Conservation (phyloP, 768 basidiomycete genomes). For the Termitomyces heimii region DNA sequence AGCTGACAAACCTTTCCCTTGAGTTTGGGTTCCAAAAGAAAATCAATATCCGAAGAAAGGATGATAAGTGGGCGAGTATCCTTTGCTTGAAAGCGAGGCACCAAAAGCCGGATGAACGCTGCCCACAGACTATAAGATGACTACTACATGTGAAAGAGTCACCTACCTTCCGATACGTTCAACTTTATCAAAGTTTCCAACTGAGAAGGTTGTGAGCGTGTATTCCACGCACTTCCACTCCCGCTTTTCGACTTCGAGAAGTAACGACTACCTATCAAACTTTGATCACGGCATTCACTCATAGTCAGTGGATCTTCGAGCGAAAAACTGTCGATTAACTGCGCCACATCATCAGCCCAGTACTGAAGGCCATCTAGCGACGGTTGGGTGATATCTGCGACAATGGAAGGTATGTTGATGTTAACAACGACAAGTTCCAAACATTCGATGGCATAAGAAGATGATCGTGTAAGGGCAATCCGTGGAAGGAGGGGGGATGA, state of each 20-base stretch:
- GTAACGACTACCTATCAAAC: conserved; percentile 76
- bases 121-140: background rate
- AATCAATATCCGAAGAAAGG: conserved; percentile 54
- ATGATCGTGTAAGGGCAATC: conserved; percentile 26
- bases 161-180: conserved; percentile 36
- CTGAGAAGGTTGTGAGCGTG: conserved; percentile 15
- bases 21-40: conserved; percentile 60
- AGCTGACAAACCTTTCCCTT: conserved; percentile 48
- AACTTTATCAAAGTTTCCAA: conserved; percentile 48
- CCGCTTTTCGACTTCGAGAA: conserved; percentile 53
- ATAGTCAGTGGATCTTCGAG: conserved; percentile 16
- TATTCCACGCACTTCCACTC: conserved; percentile 31
- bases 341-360: conserved; percentile 83
- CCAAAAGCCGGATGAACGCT: conserved; percentile 37
- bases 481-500: conserved; percentile 25
- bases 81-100: conserved; percentile 36
- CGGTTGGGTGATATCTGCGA: conserved; percentile 55
- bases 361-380: conserved; percentile 76
- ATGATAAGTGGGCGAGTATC: conserved; percentile 47
- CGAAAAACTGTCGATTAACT: conserved; percentile 51
- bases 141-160: conserved; percentile 8
- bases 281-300: conserved; percentile 45
- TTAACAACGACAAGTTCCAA: conserved; percentile 22
- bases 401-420: conserved; percentile 57
- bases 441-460: conserved; percentile 7